phyloP scores from a whole-genome alignment of 176 grass and related monocot genomes.

The Luzula sylvatica region DNA sequence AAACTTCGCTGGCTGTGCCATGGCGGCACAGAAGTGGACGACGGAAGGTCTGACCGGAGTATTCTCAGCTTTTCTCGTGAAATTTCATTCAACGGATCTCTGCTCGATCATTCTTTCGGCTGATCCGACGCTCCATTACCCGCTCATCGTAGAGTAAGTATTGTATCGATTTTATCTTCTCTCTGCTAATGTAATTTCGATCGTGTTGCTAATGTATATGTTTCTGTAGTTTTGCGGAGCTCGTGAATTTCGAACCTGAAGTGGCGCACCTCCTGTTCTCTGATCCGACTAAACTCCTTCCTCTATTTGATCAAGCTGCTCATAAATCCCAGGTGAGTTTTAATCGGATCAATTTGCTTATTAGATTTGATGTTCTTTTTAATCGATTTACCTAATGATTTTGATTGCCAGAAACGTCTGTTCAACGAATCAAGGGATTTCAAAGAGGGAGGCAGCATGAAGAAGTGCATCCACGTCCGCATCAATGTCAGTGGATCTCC shows the following conservation, averaged over 20 bases:
- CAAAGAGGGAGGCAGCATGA: constrained; percentile 7
- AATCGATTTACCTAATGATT: background rate
- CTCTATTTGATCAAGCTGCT: constrained; percentile 29
- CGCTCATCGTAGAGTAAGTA: constrained; percentile 56
- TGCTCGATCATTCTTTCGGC: constrained; percentile 40
- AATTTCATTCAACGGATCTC: constrained; percentile 29
- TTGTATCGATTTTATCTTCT: background rate
- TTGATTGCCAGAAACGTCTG: constrained; percentile 23
- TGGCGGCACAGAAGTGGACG: background rate
- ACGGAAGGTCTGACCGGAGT: background rate
- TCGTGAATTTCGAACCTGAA: constrained; percentile 43
- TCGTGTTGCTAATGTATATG: constrained; percentile 4
- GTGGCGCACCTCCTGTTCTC: constrained; percentile 36
- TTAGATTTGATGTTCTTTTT: background rate
- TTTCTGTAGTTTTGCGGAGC: constrained; percentile 54
- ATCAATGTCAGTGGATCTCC: constrained; percentile 60
- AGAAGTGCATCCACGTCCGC: constrained; percentile 48
- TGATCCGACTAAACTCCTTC: constrained; percentile 19
- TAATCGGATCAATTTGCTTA: background rate
- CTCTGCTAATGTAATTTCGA: background rate
- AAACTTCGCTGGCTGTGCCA: constrained; percentile 16
- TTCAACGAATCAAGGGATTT: constrained; percentile 10
- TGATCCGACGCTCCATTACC: constrained; percentile 41
- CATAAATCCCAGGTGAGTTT: constrained; percentile 30
- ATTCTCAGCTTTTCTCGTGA: constrained; percentile 36